These are phyloP conservation scores for Fagus sylvatica DNA, from an alignment of 306 rosid species.

Conservation along the genomic window DNA sequence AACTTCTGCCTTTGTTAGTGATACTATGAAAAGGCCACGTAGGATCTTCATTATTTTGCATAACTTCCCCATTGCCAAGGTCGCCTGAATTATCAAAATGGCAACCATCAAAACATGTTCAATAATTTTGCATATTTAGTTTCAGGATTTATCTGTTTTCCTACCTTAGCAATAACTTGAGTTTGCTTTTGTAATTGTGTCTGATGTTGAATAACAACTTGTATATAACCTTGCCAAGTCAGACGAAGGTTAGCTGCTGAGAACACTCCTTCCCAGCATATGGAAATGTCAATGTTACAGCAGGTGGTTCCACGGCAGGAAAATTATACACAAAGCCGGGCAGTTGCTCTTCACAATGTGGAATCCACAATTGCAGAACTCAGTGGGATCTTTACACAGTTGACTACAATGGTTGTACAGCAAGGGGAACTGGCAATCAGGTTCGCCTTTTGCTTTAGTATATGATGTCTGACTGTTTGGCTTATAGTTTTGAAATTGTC, in stretches of 20 bases:
- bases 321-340: slow-evolving; percentile 66
- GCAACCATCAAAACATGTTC: background rate
- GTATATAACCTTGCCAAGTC: slow-evolving; percentile 38
- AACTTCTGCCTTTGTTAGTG: background rate
- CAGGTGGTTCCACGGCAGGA: slow-evolving; percentile 91
- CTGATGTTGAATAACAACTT: slow-evolving; percentile 16
- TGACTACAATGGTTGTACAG: slow-evolving; percentile 97
- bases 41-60: background rate
- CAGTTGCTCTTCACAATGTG: slow-evolving; percentile 82
- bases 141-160: background rate
- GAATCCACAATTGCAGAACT: slow-evolving; percentile 96
- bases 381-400: slow-evolving; percentile 84
- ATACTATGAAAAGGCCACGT: background rate
- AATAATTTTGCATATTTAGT: background rate
- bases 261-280: slow-evolving; percentile 81
- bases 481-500: background rate
- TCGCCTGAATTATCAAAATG: background rate
- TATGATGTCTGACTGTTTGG: slow-evolving; percentile 13
- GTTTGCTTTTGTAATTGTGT: background rate
- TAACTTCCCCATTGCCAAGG: background rate
- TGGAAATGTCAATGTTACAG: slow-evolving; percentile 95
- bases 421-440: slow-evolving; percentile 99
- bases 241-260: slow-evolving; percentile 92
- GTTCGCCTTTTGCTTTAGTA: slow-evolving; percentile 41
- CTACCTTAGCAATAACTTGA: background rate